Percentiles rank a stretch among this genome's conserved stretches.
Conservation (phyloP, 768 basidiomycete species). For the Rhizopogon vesiculosus region DNA sequence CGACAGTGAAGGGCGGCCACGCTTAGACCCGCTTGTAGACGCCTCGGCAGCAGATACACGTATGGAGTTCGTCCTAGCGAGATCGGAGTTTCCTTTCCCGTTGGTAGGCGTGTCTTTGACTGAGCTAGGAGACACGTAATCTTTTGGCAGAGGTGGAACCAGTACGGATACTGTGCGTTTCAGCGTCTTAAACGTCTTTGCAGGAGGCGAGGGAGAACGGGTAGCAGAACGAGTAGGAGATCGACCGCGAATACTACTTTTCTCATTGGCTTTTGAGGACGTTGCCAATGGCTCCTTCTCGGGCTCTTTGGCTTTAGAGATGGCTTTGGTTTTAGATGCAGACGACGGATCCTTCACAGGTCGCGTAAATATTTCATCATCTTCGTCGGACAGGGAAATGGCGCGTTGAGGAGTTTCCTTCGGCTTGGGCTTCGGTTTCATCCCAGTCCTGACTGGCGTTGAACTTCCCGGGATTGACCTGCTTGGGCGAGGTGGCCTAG, state of each 20-base stretch:
- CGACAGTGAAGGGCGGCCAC: conserved; percentile 11
- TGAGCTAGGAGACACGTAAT: conserved; percentile 18
- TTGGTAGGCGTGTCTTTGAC: not conserved
- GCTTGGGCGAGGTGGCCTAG: not conserved
- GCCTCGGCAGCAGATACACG: conserved; percentile 19
- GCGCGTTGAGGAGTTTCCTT: conserved; percentile 1
- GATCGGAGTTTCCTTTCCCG: not conserved
- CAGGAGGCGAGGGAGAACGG: conserved; percentile 2
- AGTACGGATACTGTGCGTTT: conserved; percentile 25
- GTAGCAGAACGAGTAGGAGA: conserved; percentile 8
- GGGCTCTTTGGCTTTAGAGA: not conserved
- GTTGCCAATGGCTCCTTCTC: conserved; percentile 1
- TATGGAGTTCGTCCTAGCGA: conserved; percentile 16
- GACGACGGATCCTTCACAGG: not conserved
- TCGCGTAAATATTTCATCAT: not conserved
- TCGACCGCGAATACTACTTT: not conserved
- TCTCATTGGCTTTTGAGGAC: conserved; percentile 1
- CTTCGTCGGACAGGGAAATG: not conserved
- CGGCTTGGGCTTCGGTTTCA: conserved; percentile 20
- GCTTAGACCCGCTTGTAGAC: conserved; percentile 13
- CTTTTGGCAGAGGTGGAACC: conserved; percentile 19
- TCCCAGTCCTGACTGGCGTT: conserved; percentile 22
- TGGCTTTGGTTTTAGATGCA: not conserved
- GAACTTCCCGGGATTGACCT: not conserved
- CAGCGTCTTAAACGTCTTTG: conserved; percentile 1